Conservation (phyloP, 1,139 yeast genomes). For the Protomyces lactucae-debilis region DNA sequence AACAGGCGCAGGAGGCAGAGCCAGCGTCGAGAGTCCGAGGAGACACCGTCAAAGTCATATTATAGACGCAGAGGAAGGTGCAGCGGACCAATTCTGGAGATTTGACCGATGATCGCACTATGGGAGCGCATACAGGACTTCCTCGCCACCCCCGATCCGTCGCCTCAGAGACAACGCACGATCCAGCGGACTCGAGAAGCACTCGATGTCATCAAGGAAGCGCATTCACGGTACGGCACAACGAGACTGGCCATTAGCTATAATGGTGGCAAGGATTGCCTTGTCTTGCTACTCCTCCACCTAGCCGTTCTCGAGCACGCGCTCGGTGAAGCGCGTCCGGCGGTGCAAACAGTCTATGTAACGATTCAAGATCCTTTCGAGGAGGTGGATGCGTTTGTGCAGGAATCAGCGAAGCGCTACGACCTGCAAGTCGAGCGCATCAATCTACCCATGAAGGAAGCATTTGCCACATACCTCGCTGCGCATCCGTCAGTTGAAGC, state of each 20-base stretch:
- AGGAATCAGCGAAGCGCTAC: conserved; percentile 38
- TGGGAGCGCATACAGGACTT: background rate
- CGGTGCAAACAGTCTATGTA: conserved; percentile 56
- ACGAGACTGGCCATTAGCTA: conserved; percentile 68
- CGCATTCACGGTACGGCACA: conserved; percentile 36
- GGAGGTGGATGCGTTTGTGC: conserved; percentile 50
- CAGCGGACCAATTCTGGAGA: background rate
- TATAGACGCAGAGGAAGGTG: background rate
- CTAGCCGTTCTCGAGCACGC: conserved; percentile 40
- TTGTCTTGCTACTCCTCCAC: conserved; percentile 68
- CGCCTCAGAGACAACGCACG: conserved; percentile 3
- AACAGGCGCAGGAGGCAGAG: too few relatives aligned
- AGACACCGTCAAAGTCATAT: too few relatives aligned
- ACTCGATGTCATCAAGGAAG: conserved; percentile 3
- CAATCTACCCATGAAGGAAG: conserved; percentile 52
- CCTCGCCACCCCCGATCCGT: background rate
- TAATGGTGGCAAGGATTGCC: conserved; percentile 89
- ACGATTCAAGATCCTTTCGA: conserved; percentile 64
- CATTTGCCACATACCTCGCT: conserved; percentile 56
- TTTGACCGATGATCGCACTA: background rate
- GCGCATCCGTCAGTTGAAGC: conserved; percentile 51
- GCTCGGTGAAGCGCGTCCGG: conserved; percentile 29
- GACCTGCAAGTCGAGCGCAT: conserved; percentile 38
- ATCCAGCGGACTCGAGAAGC: conserved; percentile 14
- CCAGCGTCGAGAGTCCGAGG: too few relatives aligned